Evolutionary conservation across 2,329 filamentous ascomycete species (phyloP).

Genomic region (Ceratocystis diversiconidia): DNA sequence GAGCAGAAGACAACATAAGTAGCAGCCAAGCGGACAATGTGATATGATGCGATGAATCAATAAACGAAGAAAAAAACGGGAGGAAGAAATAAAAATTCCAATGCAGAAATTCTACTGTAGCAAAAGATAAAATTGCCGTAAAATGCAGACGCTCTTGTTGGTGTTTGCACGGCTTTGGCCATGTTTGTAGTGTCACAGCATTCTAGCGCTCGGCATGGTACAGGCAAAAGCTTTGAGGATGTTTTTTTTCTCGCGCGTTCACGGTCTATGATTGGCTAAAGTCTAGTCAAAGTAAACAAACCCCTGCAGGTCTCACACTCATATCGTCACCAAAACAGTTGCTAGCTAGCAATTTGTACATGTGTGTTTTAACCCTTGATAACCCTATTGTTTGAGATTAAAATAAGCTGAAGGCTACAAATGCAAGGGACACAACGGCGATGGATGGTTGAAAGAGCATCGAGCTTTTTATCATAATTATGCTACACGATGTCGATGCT

Average conservation of each 20-base stretch:
- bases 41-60: neutral
- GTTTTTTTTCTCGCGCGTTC: constrained; percentile 13
- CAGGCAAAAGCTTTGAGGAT: neutral
- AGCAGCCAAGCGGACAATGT: neutral
- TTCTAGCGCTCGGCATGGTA: neutral
- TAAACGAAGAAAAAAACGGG: neutral
- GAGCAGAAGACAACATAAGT: neutral
- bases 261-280: constrained; percentile 9
- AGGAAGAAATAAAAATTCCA: neutral
- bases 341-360: neutral
- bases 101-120: neutral
- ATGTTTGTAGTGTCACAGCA: neutral
- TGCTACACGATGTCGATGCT: too few species aligned
- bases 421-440: neutral
- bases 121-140: neutral
- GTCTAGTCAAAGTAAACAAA: constrained; percentile 15
- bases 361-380: neutral
- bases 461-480: too few species aligned
- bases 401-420: neutral
- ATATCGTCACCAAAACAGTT: constrained; percentile 6
- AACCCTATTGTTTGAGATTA: neutral
- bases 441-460: too few species aligned
- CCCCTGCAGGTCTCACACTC: constrained; percentile 6
- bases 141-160: neutral
- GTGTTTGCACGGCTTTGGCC: neutral